Conservation (phyloP, 169 alveolate species). For the Eimeria acervulina region DNA sequence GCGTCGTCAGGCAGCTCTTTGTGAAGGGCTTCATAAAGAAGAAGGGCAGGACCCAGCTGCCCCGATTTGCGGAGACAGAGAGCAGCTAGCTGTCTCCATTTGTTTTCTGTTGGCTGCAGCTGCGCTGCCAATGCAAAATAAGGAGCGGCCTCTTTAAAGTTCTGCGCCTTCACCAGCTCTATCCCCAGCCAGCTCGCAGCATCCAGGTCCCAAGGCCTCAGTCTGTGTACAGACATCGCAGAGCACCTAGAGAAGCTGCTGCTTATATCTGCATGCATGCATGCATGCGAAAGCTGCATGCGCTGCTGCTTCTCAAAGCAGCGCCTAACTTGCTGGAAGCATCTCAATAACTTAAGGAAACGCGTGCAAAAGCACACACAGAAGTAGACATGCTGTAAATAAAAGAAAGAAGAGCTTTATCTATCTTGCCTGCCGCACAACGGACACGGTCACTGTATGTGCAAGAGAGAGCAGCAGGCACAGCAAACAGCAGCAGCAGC, state of each 20-base stretch:
- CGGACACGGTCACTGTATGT: background rate
- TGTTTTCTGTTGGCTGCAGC: slow-evolving; percentile 93
- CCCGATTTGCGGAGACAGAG: slow-evolving; percentile 95
- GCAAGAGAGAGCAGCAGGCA: too few species aligned
- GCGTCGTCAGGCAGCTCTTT: slow-evolving; percentile 66
- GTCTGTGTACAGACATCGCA: background rate
- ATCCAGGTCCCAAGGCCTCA: slow-evolving; percentile 93
- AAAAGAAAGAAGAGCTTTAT: background rate
- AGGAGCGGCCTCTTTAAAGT: slow-evolving; percentile 90
- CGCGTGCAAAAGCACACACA: background rate
- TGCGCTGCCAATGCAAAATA: slow-evolving; percentile 93
- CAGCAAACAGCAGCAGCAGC: background rate
- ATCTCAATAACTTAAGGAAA: too few species aligned
- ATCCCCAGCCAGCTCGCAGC: slow-evolving; percentile 95
- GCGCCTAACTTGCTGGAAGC: background rate
- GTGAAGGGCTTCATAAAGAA: slow-evolving; percentile 55
- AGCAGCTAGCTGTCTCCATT: slow-evolving; percentile 95
- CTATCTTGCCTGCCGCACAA: background rate
- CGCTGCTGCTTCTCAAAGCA: background rate
- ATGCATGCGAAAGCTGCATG: background rate
- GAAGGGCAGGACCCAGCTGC: slow-evolving; percentile 86
- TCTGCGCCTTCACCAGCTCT: slow-evolving; percentile 91
- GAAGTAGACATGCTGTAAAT: background rate
- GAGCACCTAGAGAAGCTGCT: background rate
- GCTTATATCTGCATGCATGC: background rate